phyloP scores from a whole-genome alignment of 2,329 filamentous ascomycete species.

The Penicillium psychrosexuale region DNA sequence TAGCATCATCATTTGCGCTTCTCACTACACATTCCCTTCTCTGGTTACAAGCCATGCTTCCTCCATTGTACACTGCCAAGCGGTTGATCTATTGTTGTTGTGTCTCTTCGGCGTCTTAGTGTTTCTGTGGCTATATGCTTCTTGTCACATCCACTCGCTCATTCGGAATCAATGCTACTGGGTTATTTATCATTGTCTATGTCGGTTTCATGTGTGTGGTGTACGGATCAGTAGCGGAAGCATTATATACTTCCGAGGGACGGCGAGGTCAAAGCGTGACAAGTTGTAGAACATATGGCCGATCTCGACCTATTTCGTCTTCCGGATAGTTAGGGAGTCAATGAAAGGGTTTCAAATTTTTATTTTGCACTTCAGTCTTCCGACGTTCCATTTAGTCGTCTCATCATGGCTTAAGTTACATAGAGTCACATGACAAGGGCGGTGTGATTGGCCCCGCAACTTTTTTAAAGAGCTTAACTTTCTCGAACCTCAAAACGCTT shows the following conservation, averaged over 20 bases:
- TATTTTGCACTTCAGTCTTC: background rate
- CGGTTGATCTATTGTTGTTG: conserved; percentile 23
- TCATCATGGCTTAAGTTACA: background rate
- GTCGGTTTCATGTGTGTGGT: conserved; percentile 5
- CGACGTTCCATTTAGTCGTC: background rate
- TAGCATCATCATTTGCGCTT: conserved; percentile 6
- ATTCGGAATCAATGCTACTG: conserved; percentile 22
- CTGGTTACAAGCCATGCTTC: conserved; percentile 13
- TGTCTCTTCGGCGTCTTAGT: conserved; percentile 21
- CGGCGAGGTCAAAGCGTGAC: background rate
- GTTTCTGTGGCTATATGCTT: conserved; percentile 16
- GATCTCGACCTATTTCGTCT: conserved; percentile 13
- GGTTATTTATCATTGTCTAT: conserved; percentile 14
- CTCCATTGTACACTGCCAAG: conserved; percentile 25
- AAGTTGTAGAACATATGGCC: conserved; percentile 15
- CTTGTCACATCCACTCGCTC: conserved; percentile 20
- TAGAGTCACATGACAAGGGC: conserved; percentile 16
- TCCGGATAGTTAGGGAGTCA: conserved; percentile 17
- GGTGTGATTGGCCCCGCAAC: conserved; percentile 22
- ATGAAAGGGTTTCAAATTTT: conserved; percentile 9
- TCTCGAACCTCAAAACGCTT: conserved; percentile 6
- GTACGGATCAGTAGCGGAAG: background rate
- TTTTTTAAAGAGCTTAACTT: conserved; percentile 26
- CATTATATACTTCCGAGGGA: conserved; percentile 16
- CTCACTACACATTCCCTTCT: conserved; percentile 20